Percentiles rank a stretch among this genome's conserved stretches.
Conservation (phyloP, 169 alveolate species). For the Cryptosporidium bovis region DNA sequence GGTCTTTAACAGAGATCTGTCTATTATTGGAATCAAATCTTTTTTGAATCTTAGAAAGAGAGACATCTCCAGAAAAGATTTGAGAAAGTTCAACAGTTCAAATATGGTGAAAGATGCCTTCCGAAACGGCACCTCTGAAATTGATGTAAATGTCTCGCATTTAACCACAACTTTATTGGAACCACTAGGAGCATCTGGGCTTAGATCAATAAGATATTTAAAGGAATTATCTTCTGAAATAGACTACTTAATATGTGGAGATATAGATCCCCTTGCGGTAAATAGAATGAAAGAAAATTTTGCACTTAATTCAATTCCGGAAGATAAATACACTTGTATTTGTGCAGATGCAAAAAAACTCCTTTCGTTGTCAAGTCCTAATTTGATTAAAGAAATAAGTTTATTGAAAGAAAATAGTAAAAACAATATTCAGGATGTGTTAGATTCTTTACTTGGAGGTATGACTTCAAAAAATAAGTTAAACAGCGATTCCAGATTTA, state of each 20-base stretch:
- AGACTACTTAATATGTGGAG: slow-evolving; percentile 85
- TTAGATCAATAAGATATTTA: slow-evolving; percentile 88
- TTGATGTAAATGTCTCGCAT: not conserved
- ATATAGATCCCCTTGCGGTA: slow-evolving; percentile 88
- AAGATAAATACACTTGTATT: slow-evolving; percentile 72
- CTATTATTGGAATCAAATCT: slow-evolving; percentile 75
- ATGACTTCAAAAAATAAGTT: slow-evolving; percentile 62
- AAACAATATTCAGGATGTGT: not conserved
- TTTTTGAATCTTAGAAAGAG: slow-evolving; percentile 28
- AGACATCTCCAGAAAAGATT: not conserved
- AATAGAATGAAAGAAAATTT: slow-evolving; percentile 84
- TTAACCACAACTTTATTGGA: slow-evolving; percentile 79
- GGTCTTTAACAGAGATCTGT: slow-evolving; percentile 93
- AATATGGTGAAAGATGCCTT: not conserved
- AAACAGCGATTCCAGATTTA: slow-evolving; percentile 75
- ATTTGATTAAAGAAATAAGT: slow-evolving; percentile 25
- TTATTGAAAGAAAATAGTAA: not conserved
- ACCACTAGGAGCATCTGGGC: slow-evolving; percentile 90
- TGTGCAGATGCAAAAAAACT: slow-evolving; percentile 76
- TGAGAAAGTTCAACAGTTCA: not conserved
- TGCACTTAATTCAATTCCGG: slow-evolving; percentile 81
- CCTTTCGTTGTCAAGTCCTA: slow-evolving; percentile 66
- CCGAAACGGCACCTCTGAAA: not conserved
- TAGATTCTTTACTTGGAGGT: not conserved
- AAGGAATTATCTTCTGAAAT: slow-evolving; percentile 83